Evolutionary conservation across 441 rosid genomes (phyloP).

Genomic region (Macaranga tanarius): DNA sequence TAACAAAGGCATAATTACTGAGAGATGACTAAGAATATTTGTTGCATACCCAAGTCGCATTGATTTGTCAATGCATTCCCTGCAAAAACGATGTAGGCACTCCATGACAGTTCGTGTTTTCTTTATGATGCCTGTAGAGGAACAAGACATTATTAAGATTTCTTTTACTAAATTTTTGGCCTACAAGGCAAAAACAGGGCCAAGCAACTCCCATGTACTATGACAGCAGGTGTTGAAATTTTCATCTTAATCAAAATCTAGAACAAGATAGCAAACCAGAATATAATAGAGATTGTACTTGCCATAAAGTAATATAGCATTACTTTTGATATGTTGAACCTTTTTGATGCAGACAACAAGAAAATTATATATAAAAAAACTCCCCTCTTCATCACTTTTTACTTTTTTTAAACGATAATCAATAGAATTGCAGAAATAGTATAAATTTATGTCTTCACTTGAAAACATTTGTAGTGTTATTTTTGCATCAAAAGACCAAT

Average conservation of each 20-base stretch:
- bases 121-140: slow-evolving; percentile 75
- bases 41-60: slow-evolving; percentile 88
- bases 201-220: neutral
- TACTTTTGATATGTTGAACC: neutral
- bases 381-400: slow-evolving; percentile 4
- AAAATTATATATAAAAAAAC: neutral
- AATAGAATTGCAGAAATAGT: neutral
- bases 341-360: neutral
- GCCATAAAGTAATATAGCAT: slow-evolving; percentile 4
- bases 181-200: slow-evolving; percentile 3
- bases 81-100: slow-evolving; percentile 94
- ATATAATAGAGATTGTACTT: neutral
- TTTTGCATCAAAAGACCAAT: neutral
- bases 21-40: neutral
- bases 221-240: neutral
- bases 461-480: neutral
- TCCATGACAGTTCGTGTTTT: slow-evolving; percentile 97
- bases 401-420: neutral
- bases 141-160: slow-evolving; percentile 13
- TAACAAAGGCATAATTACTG: neutral
- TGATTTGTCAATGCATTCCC: slow-evolving; percentile 97
- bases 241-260: slow-evolving; percentile 7
- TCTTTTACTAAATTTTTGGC: neutral
- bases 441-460: neutral
- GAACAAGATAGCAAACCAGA: neutral